Evolutionary conservation across 331 rosid species (phyloP), one percentile per base, ranked within the genome.

Genomic region (Quercus tomentella): DNA sequence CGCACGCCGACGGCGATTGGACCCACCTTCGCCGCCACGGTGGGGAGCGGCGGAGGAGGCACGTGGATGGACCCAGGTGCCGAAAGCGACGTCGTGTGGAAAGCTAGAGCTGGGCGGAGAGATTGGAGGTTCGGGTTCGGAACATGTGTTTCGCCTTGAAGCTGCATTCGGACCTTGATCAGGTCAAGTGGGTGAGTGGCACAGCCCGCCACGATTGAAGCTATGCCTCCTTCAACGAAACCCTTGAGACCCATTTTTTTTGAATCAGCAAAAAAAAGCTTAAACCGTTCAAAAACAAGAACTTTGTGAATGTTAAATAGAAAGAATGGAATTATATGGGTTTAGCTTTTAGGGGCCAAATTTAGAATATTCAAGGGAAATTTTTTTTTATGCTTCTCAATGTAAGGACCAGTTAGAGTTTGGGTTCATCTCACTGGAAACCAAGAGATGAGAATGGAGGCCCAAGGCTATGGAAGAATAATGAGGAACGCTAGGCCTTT

Each of bases 391-490:
- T 0, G 15, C 5, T 49, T 56, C 21, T 8, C 31, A 65, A 62
- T 12, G 56, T 1, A 15, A 31, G 28, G 89, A 82, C 89, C 92
- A 91, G 55, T 87, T 91, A 76, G 97, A 86, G 45, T 18, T 89
- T 1, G 94, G 79, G 93, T 11, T 76, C 93, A 91, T 89, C 79
- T 93, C 98, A 85, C 97, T 90, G 87, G 98, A 91, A 45, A 91
- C 91, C 88, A 93, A 87, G 83, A 93, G 91, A 91, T 93, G 98
- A 49, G 97, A 93, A 79, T 93, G 98, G 70, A 88, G 95, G 80
- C 87, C 82, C 43, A 88, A 86, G 56, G 98, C 97, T 20, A 91
- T 82, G 79, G 95, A 91, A 56, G 95, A 91, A 70, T 91, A 90
- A 74, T 93, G 98, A 1, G 98, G 97, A 72, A 93, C 88, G 70